Evolutionary conservation across 2,329 filamentous ascomycete genomes (phyloP).

Genomic region (Fusarium oxysporum): DNA sequence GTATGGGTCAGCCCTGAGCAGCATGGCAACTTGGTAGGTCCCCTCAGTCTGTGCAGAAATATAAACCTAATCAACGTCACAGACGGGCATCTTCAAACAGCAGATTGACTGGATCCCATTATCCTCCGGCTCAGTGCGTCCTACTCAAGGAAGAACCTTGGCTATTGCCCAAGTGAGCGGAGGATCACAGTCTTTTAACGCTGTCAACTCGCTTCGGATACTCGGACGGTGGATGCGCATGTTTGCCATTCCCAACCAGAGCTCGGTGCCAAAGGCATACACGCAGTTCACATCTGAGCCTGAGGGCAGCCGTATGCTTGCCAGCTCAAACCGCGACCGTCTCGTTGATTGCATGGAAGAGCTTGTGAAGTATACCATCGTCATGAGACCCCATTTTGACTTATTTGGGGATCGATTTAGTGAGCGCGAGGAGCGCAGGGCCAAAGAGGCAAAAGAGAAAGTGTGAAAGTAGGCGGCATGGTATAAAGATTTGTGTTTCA

Average conservation of each 20-base stretch:
- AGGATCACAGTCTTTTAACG: not conserved
- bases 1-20: slow-evolving; percentile 2
- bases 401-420: not conserved
- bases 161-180: slow-evolving; percentile 1
- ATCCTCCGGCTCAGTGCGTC: not conserved
- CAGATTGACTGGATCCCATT: slow-evolving; percentile 7
- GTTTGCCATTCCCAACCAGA: slow-evolving; percentile 2
- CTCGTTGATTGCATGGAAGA: slow-evolving; percentile 5
- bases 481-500: not conserved
- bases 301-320: not conserved
- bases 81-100: slow-evolving; percentile 4
- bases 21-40: not conserved
- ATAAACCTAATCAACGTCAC: not conserved
- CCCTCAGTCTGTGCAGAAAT: not conserved
- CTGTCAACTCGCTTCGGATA: not conserved
- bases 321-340: not conserved
- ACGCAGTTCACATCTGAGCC: not conserved
- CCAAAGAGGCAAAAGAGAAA: not conserved
- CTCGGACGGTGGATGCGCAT: slow-evolving; percentile 5
- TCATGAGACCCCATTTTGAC: slow-evolving; percentile 3
- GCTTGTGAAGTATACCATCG: slow-evolving; percentile 2
- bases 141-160: not conserved
- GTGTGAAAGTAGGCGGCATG: not conserved
- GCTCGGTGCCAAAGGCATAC: not conserved
- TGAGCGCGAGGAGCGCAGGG: not conserved